phyloP scores from a whole-genome alignment of 148 eudicot genomes.

The Rhododendron simsii region DNA sequence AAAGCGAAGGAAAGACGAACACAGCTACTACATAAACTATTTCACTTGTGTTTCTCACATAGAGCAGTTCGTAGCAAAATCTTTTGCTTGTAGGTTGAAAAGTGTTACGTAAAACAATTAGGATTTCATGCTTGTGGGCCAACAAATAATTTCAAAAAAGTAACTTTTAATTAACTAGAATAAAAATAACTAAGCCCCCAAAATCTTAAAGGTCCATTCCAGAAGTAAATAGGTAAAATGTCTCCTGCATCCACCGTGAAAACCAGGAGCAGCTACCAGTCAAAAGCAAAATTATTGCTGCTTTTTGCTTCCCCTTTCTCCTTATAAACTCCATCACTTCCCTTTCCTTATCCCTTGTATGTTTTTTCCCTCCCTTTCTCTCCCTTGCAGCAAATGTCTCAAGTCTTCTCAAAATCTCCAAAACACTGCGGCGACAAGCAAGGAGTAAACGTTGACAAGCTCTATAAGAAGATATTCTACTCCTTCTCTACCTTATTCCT shows the following conservation, averaged over 20 bases:
- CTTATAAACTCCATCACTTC: constrained; percentile 14
- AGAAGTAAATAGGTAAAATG: not conserved
- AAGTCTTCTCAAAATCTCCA: constrained; percentile 53
- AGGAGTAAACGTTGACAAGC: constrained; percentile 42
- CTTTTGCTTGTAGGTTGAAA: not conserved
- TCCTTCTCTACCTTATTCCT: constrained; percentile 44
- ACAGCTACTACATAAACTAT: not conserved
- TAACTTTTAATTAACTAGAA: not conserved
- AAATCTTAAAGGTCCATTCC: not conserved
- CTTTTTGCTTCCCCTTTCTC: constrained; percentile 17
- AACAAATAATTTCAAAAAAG: not conserved
- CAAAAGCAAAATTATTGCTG: constrained; percentile 33
- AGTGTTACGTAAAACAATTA: not conserved
- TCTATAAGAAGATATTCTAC: constrained; percentile 58
- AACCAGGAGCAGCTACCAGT: constrained; percentile 8
- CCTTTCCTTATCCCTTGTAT: constrained; percentile 19
- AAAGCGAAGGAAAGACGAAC: not conserved
- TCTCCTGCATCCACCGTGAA: not conserved
- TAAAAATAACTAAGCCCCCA: not conserved
- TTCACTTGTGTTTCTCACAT: not conserved
- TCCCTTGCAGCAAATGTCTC: constrained; percentile 57
- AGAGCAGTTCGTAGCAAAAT: not conserved
- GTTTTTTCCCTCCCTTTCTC: constrained; percentile 5
- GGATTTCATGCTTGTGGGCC: not conserved
- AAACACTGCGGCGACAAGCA: constrained; percentile 77